phyloP scores from a whole-genome alignment of 345 rosid genomes.

The Moricandia arvensis region DNA sequence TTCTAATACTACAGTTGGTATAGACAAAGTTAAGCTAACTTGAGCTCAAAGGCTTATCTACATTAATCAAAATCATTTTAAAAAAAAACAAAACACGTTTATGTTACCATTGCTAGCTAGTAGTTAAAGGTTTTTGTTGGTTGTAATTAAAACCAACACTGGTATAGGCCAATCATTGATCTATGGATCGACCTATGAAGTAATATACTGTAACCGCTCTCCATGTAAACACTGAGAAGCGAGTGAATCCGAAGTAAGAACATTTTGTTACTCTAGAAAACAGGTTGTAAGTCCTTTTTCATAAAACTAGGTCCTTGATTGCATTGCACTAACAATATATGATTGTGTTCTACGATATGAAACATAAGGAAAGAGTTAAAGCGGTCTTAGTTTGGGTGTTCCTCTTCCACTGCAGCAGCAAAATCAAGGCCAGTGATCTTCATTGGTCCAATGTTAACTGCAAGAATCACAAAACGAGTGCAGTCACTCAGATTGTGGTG shows the following conservation, averaged over 20 bases:
- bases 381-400: constrained; percentile 16
- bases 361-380: not conserved
- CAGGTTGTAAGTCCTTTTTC: not conserved
- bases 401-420: constrained; percentile 42
- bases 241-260: not conserved
- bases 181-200: not conserved
- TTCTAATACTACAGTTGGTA: not conserved
- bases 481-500: not conserved
- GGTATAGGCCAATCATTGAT: constrained; percentile 1
- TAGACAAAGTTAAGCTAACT: not conserved
- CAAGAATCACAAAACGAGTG: constrained; percentile 20
- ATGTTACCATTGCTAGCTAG: not conserved
- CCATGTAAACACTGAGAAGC: not conserved
- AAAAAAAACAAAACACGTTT: not conserved
- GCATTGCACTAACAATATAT: not conserved
- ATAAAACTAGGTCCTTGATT: not conserved
- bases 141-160: constrained; percentile 7
- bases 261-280: not conserved
- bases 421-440: constrained; percentile 64
- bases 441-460: constrained; percentile 88
- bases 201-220: not conserved
- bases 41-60: not conserved
- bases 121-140: not conserved
- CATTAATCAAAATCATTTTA: not conserved
- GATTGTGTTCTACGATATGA: not conserved